A percentile compares a stretch with the other conserved stretches of the same genome.
Evolutionary conservation across 177 flowering plant genomes (phyloP).

Genomic region (Vitis hybrid): DNA sequence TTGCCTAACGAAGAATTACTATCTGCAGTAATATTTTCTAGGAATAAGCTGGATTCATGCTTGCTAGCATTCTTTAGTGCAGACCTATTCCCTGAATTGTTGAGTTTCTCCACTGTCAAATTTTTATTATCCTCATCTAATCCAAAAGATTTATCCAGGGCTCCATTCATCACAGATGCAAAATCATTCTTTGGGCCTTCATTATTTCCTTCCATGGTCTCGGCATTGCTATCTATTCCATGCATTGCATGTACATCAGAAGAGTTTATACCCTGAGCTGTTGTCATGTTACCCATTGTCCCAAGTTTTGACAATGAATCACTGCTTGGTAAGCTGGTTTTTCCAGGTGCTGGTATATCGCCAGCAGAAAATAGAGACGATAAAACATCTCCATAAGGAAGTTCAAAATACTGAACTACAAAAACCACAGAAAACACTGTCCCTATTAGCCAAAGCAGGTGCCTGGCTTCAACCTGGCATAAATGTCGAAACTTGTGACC

Average conservation of each 20-base stretch:
- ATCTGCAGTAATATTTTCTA: conserved; percentile 6
- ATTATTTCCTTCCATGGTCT: conserved; percentile 14
- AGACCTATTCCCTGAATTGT: conserved; percentile 2
- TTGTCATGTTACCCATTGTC: conserved; percentile 3
- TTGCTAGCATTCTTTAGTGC: conserved; percentile 14
- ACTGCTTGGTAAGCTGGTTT: conserved; percentile 9
- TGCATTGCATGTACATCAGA: conserved; percentile 2
- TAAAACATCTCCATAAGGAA: conserved; percentile 42
- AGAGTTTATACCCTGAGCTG: conserved; percentile 11
- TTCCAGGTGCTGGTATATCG: conserved; percentile 19
- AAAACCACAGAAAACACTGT: conserved; percentile 33
- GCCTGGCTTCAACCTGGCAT: conserved; percentile 36
- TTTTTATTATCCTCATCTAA: conserved; percentile 15
- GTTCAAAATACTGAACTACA: conserved; percentile 40
- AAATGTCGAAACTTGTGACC: conserved; percentile 23
- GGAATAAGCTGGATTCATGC: conserved; percentile 5
- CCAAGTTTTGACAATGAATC: conserved; percentile 15
- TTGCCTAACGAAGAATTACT: background rate
- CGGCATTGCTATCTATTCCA: conserved; percentile 4
- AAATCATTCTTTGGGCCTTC: conserved; percentile 4
- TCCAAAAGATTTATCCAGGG: conserved; percentile 5
- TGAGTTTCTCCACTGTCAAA: background rate
- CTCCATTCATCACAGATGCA: background rate
- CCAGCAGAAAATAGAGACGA: conserved; percentile 33
- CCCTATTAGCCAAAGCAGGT: conserved; percentile 41